Evolutionary conservation across 345 rosid species (phyloP), one percentile per base, ranked within the genome.

Genomic region (Eucalyptus lansdowneana): DNA sequence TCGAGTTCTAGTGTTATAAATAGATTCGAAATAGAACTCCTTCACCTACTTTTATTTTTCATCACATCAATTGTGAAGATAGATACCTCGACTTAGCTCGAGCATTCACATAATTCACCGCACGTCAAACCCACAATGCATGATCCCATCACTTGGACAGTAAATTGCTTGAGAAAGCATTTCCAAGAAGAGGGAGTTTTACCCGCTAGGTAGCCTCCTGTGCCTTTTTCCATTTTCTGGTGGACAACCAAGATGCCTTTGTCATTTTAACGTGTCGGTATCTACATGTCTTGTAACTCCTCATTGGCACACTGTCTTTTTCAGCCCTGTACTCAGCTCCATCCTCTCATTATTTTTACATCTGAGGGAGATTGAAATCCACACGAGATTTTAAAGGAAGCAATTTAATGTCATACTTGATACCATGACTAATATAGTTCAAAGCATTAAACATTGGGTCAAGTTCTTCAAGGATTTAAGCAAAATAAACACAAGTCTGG

Each of bases 241-340:
- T 19, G 2, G 56, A 19, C 24, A 53, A 53, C 0, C 0, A 19
- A 8, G 5, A 53, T 53, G 10, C 0, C 0, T 53, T 53, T 53
- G 11, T 21, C 2, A 0, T 19, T 19, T 53, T 19, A 53, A 53
- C 1, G 1, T 53, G 25, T 0, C 1, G 0, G 5, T 53, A 19
- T 0, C 2, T 8, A 1, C 1, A 53, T 0, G 0, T 53, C 11
- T 8, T 21, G 5, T 19, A 53, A 53, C 11, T 53, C 58, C 11
- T 53, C 25, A 8, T 21, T 53, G 11, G 58, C 58, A 53, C 0
- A 53, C 1, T 17, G 11, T 53, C 17, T 3, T 53, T 11, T 45
- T 45, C 11, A 45, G 1, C 11, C 11, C 2, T 8, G 24, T 53
- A 53, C 1, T 53, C 56, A 19, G 0, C 24, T 53, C 24, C 58